A percentile compares a stretch with the other conserved stretches of the same genome.
Conservation (phyloP, 148 eudicot species). For the Amaranthus cruentus region DNA sequence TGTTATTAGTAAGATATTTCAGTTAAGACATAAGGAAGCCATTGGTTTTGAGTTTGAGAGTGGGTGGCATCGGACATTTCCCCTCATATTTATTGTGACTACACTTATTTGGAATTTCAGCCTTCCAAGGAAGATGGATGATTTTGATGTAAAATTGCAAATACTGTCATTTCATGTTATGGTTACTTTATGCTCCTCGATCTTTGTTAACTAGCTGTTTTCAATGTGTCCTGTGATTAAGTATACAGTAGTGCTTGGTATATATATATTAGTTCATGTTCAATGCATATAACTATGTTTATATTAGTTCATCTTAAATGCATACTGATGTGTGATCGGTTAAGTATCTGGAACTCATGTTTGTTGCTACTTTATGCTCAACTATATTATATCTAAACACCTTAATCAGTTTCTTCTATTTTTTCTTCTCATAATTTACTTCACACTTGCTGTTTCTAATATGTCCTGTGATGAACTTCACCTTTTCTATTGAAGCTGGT, state of each 20-base stretch:
- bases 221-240: no score
- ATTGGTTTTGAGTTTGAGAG: neutral
- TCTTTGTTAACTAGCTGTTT: neutral
- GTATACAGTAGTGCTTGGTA: no score
- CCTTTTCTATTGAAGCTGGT: no score
- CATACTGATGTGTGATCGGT: neutral
- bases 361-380: neutral
- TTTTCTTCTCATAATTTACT: no score
- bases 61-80: neutral
- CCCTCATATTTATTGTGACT: neutral
- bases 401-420: no score
- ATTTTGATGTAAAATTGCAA: neutral
- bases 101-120: neutral
- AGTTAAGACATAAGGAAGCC: neutral
- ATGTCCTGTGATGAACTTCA: no score
- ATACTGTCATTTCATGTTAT: neutral
- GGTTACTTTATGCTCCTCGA: neutral
- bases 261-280: no score
- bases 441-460: no score
- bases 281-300: no score
- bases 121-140: neutral
- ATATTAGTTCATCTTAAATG: neutral
- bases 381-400: no score
- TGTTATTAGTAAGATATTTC: constrained; percentile 1
- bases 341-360: neutral